Evolutionary conservation across 176 grass and related monocot species (phyloP), one percentile per base, ranked within the genome.

Genomic region (Alloteropsis semialata): DNA sequence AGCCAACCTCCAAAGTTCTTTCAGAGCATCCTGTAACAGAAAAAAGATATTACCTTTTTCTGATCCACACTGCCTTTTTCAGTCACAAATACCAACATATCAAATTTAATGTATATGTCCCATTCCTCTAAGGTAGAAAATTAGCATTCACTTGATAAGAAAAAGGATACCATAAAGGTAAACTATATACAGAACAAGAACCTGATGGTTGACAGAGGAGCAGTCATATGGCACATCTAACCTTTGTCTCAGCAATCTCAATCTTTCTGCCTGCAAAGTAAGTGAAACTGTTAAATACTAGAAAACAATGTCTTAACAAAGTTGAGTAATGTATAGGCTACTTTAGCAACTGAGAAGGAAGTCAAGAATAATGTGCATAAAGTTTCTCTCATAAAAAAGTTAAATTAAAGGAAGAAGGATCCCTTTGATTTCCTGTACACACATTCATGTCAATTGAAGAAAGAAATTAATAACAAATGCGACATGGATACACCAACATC

Each of bases 1-100:
- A 57, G 90, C 84, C 70, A 94, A 61, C 50, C 54, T 81, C 95
- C 92, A 97, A 65, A 97, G 92, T 74, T 94, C 88, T 86, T 84
- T 94, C 69, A 97, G 58, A 76, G 95, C 90, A 91, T 94, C 85
- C 92, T 97, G 81, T 68, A 83, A 81, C 45, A 79, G 37, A 41
- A 75, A 75, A 12, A 78, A 65, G 10, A 81, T 50, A 4, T 16
- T 37, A 79, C 4, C 48, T 72, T 72, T 33, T 57, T 78, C 25
- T 28, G 56, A 78, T 6, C 69, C 6, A 6, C 62, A 36, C 19
- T 21, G 3, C 4, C 49, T 84, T 84, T 77, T 21, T 65, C 16
- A 0, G 32, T 79, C 38, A 67, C 0, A 17, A 57, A 38, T 88
- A 78, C 56, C 12, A 74, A 25, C 18, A 74, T 66, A 56, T 54